phyloP scores from a whole-genome alignment of 805 yeast genomes.

The Metschnikowia aberdeeniae region DNA sequence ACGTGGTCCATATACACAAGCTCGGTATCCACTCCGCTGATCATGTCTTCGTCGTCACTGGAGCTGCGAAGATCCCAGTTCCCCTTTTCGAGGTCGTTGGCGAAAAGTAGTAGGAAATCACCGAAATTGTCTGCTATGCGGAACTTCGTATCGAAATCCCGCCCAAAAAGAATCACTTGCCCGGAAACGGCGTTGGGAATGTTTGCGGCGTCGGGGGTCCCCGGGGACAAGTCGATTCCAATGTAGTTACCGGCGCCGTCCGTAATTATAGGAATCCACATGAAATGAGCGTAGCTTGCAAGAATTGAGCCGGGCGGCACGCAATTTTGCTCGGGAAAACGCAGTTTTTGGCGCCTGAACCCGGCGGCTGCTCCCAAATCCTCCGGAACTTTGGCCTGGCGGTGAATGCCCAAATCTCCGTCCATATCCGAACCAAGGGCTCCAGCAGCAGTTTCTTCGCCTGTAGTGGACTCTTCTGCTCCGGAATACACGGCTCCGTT shows the following conservation, averaged over 20 bases:
- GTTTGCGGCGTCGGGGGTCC: constrained; percentile 5
- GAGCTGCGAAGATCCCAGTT: constrained; percentile 60
- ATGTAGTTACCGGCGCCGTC: constrained; percentile 90
- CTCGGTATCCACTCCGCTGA: constrained; percentile 62
- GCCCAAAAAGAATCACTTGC: constrained; percentile 88
- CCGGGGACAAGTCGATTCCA: constrained; percentile 66
- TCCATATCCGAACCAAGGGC: background rate
- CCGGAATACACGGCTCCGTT: constrained; percentile 2
- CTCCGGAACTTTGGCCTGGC: background rate
- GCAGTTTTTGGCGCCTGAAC: background rate
- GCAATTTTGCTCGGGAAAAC: constrained; percentile 50
- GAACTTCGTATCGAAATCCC: constrained; percentile 88
- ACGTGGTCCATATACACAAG: constrained; percentile 63
- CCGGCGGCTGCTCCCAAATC: constrained; percentile 1
- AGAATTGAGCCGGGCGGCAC: constrained; percentile 76
- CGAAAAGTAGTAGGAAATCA: constrained; percentile 75
- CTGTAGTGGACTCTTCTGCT: background rate
- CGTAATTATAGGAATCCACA: constrained; percentile 88
- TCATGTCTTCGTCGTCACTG: constrained; percentile 44
- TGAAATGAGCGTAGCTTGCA: constrained; percentile 77
- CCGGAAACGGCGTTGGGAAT: constrained; percentile 53
- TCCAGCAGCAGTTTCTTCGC: background rate
- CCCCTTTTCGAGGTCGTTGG: constrained; percentile 83
- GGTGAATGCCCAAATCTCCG: too few relatives aligned
- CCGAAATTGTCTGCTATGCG: constrained; percentile 88